Evolutionary conservation across 805 yeast species (phyloP).

Genomic region (Metschnikowia cubensis): DNA sequence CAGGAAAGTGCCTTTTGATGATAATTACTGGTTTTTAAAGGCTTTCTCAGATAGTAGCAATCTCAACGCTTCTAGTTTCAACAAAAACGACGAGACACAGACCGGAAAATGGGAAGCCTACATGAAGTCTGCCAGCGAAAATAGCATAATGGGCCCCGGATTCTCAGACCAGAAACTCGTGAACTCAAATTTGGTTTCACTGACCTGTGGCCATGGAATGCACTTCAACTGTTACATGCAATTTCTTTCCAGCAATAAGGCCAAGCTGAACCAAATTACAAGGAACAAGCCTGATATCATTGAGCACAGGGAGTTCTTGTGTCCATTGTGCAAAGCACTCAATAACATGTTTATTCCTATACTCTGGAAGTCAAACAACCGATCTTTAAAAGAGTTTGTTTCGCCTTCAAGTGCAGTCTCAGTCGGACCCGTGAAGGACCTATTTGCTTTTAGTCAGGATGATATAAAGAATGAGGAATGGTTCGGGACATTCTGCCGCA

Average conservation of each 20-base stretch:
- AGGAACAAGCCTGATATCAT: constrained; percentile 75
- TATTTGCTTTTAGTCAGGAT: constrained; percentile 17
- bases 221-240: constrained; percentile 74
- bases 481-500: constrained; percentile 23
- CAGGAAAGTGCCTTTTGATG: constrained; percentile 60
- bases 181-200: constrained; percentile 47
- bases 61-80: constrained; percentile 21
- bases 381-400: constrained; percentile 24
- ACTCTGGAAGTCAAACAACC: constrained; percentile 50
- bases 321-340: constrained; percentile 88
- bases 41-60: constrained; percentile 50
- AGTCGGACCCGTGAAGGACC: constrained; percentile 6
- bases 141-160: constrained; percentile 64
- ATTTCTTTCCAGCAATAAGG: constrained; percentile 52
- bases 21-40: constrained; percentile 60
- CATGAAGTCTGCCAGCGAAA: constrained; percentile 33
- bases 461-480: constrained; percentile 20
- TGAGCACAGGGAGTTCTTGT: constrained; percentile 68
- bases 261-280: constrained; percentile 67
- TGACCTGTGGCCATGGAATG: constrained; percentile 93
- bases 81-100: constrained; percentile 11
- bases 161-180: constrained; percentile 44
- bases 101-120: constrained; percentile 36
- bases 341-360: constrained; percentile 82
- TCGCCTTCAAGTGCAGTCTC: neutral